Percentiles rank a stretch among this genome's conserved stretches.
Evolutionary conservation across 371 early-diverging fungal species (phyloP).

Genomic region (Mucor mucedo): DNA sequence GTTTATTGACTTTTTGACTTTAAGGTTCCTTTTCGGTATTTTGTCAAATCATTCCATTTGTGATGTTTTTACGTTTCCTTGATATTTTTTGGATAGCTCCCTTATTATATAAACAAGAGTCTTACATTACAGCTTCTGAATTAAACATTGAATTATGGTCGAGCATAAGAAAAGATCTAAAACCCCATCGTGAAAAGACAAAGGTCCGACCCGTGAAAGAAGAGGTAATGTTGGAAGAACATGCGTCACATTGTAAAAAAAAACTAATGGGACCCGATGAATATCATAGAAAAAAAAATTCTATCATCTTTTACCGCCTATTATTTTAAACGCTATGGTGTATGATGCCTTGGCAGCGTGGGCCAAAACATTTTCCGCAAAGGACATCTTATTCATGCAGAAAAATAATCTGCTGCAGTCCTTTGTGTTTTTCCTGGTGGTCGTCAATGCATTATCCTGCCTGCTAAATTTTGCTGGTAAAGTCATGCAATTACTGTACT

Average conservation of each 20-base stretch:
- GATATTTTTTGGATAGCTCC: constrained; percentile 22
- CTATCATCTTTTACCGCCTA: constrained; percentile 18
- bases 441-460: constrained; percentile 11
- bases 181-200: constrained; percentile 1
- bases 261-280: background rate
- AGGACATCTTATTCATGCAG: constrained; percentile 15
- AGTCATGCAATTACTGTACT: constrained; percentile 14
- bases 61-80: constrained; percentile 13
- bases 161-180: constrained; percentile 8
- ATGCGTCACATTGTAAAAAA: background rate
- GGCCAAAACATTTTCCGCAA: constrained; percentile 17
- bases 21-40: constrained; percentile 18
- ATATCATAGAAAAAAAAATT: constrained; percentile 12
- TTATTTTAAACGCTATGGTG: constrained; percentile 10
- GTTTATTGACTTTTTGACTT: no score
- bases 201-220: background rate
- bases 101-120: constrained; percentile 18
- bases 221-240: background rate
- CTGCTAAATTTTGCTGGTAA: constrained; percentile 16
- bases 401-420: background rate
- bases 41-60: constrained; percentile 21
- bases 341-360: constrained; percentile 14
- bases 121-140: constrained; percentile 7
- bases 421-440: constrained; percentile 3
- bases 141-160: constrained; percentile 20